Base-by-base conservation (phyloP, 148 eudicot species). In the Vaccinium macrocarpon region DNA sequence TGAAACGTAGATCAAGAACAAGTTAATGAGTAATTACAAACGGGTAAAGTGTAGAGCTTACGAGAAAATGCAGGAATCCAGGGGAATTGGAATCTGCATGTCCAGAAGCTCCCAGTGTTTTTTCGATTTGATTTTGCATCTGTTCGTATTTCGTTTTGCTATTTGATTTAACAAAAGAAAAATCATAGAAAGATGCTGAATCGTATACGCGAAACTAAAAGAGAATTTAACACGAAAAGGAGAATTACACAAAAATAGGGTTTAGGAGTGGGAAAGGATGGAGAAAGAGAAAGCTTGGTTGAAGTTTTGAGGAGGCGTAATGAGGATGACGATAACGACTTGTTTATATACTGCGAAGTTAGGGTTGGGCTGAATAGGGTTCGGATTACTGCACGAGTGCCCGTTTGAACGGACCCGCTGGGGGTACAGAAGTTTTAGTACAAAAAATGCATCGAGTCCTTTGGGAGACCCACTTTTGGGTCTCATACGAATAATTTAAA, bases 31-130 rank as follows among this genome's bases (percentile, higher is more conserved):
- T 42, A 38, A 61, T n/a, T 35, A 9, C 46, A 42, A 64, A 25
- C 1, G 49, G 38, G 49, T 10, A 79, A 9, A 79, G 50, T 79
- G 81, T 59, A n/a, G 82, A 10, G 25, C 71, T 66, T 80, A 80
- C 82, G 82, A 80, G 72, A 61, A 80, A 80, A 56, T 0, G 81
- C 81, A 55, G 25, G 68, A 79, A 80, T 80, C 72, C 72, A 19
- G 32, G 71, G n/a, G n/a, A 80, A 19, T 21, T 59, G 82, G 52
- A 80, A 38, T 59, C 72, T 42, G 82, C 72, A 38, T 80, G 82
- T 80, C 71, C 71, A 80, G 72, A 80, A 29, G 82, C 0, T 29
- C 82, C 71, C 4, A 61, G 7, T 32, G n/a, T 2, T 59, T 15
- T 51, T 38, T 59, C 0, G 18, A 61, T 61, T 80, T n/a, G 72